Base-by-base conservation (phyloP, 805 yeast genomes). In the Cyberlindnera americana region DNA sequence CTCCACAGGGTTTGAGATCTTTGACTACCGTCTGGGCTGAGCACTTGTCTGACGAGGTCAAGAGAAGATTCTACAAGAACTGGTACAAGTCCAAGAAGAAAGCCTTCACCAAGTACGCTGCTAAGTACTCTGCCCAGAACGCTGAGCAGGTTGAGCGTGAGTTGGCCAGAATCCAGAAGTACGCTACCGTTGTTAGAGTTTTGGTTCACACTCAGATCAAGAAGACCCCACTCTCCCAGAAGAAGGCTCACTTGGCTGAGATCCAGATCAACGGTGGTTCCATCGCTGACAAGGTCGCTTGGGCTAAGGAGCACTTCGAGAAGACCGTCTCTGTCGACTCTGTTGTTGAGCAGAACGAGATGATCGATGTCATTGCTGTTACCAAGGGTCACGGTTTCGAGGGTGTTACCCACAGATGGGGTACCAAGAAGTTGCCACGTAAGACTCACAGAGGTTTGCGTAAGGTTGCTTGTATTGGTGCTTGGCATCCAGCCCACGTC, bases 361-460 rank as follows among this genome's bases (percentile, higher is more conserved):
- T 86, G 83, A 82, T 93, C 63, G 99, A 93, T 66, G 98, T 87
- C 65, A 84, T 93, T 67, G 99, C 97, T 68, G 95, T 93, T 68
- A 93, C 99, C 84, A 91, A 86, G 83, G 99, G 99, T 93, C 96
- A 93, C 82, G 99, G 99, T 83, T 90, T 86, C 88, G 99, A 93
- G 78, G 99, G 99, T 90, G 97, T 91, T 67, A 93, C 99, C 80
- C 96, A 90, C 89, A 88, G 99, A 87, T 93, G 98, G 98, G 99
- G 99, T 72, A 93, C 99, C 85, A 95, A 90, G 90, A 90, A 85
- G 83, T 81, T 93, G 63, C 99, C 99, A 77, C 89, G 99, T 81
- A 93, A 93, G 95, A 93, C 99, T 73, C 99, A 93, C 77, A 90
- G 98, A 86, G 99, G 99, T 91, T 80, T 91, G 72, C 89, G 99